These are phyloP conservation scores for Alternaria ethzedia DNA, from an alignment of 2,329 filamentous ascomycete species.

Conservation along the genomic window DNA sequence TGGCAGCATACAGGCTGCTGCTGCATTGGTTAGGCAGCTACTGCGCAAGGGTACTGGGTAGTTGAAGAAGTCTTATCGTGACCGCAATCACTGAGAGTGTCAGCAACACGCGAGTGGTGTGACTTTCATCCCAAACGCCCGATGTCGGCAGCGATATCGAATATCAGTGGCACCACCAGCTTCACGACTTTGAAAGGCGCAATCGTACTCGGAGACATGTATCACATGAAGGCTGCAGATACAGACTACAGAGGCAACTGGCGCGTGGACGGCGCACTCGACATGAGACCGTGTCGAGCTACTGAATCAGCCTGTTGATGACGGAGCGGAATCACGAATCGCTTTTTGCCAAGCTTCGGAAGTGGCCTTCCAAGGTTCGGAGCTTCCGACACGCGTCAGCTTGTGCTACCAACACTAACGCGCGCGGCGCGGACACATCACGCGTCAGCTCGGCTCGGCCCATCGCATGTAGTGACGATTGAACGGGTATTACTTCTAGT, in stretches of 20 bases:
- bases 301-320: background rate
- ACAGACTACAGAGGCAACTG: background rate
- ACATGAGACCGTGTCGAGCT: background rate
- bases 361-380: background rate
- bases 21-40: background rate
- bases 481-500: background rate
- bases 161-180: background rate
- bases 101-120: background rate
- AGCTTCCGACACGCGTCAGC: background rate
- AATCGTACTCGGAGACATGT: background rate
- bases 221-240: background rate
- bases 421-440: background rate
- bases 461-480: background rate
- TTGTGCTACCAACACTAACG: background rate
- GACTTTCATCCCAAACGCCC: background rate
- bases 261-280: background rate
- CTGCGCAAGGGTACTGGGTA: background rate
- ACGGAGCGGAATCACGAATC: background rate
- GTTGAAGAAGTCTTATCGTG: background rate
- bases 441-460: background rate
- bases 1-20: background rate
- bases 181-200: background rate
- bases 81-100: background rate
- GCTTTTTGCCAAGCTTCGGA: background rate
- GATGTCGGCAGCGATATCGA: background rate